Percentiles rank a stretch among this genome's conserved stretches.
These are phyloP conservation scores for Podaxis pistillaris DNA, from an alignment of 768 basidiomycete species.

Conservation along the genomic window DNA sequence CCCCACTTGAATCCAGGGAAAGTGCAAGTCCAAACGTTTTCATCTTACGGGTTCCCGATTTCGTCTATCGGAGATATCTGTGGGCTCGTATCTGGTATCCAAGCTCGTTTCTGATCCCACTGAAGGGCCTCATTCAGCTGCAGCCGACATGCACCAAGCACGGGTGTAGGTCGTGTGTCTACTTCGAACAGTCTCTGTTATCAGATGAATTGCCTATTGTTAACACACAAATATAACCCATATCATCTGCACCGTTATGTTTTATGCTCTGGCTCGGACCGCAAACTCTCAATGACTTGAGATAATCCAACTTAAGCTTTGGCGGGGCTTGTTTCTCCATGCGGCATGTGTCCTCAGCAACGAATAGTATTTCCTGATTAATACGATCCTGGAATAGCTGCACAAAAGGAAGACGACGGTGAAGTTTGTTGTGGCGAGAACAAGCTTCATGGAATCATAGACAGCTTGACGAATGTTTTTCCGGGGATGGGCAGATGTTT, in stretches of 20 bases:
- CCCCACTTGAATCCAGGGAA: background rate
- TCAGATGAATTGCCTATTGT: background rate
- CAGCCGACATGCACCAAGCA: background rate
- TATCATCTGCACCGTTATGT: background rate
- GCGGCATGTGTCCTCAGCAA: background rate
- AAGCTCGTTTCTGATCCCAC: background rate
- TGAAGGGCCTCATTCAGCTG: background rate
- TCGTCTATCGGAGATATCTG: background rate
- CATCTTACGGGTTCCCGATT: background rate
- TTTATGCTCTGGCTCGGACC: background rate
- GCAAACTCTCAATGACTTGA: background rate
- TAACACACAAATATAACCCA: background rate
- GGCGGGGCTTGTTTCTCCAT: background rate
- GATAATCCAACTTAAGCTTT: background rate
- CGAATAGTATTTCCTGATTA: background rate
- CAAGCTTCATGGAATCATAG: slow-evolving; percentile 10
- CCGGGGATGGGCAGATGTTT: background rate
- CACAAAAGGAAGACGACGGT: background rate
- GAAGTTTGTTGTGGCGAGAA: background rate
- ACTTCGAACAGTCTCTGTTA: background rate
- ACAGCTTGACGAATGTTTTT: slow-evolving; percentile 1
- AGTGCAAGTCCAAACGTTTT: background rate
- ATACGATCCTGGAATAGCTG: background rate
- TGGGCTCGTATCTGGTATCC: background rate
- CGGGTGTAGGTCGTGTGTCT: background rate